Evolutionary conservation across 1,284 basidiomycete genomes (phyloP).

Genomic region (Mrakiaceae sp.): DNA sequence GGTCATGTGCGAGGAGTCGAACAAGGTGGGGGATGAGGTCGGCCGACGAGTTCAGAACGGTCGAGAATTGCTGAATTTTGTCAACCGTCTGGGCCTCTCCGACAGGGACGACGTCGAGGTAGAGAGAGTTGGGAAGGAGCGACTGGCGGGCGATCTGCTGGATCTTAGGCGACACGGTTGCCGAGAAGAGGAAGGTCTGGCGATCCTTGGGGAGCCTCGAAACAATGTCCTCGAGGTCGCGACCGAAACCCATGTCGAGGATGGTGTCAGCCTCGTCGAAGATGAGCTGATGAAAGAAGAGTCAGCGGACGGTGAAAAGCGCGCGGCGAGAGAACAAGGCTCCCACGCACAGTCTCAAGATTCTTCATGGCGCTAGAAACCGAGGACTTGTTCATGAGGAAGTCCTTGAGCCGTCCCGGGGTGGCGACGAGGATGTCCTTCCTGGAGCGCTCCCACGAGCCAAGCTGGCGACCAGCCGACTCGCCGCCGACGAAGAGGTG

Average conservation of each 20-base stretch:
- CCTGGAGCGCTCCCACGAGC: conserved; percentile 50
- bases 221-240: conserved; percentile 71
- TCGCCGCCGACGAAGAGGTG: conserved; percentile 67
- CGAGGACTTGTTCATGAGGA: conserved; percentile 53
- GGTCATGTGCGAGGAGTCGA: conserved; percentile 78
- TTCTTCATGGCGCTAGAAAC: conserved; percentile 46
- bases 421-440: conserved; percentile 88
- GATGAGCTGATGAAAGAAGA: conserved; percentile 47
- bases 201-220: conserved; percentile 58
- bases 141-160: conserved; percentile 40
- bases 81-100: conserved; percentile 54
- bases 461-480: conserved; percentile 53
- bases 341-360: conserved; percentile 47
- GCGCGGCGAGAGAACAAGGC: background rate
- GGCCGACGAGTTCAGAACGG: conserved; percentile 52
- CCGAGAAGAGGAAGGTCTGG: conserved; percentile 93
- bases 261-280: conserved; percentile 94
- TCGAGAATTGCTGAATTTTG: conserved; percentile 75
- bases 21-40: conserved; percentile 72
- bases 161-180: conserved; percentile 49
- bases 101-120: conserved; percentile 46
- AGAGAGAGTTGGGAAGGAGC: conserved; percentile 51
- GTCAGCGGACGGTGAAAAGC: background rate
- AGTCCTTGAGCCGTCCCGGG: conserved; percentile 76
- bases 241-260: conserved; percentile 90